Conservation (phyloP, 805 yeast genomes). For the Lachancea sp. region DNA sequence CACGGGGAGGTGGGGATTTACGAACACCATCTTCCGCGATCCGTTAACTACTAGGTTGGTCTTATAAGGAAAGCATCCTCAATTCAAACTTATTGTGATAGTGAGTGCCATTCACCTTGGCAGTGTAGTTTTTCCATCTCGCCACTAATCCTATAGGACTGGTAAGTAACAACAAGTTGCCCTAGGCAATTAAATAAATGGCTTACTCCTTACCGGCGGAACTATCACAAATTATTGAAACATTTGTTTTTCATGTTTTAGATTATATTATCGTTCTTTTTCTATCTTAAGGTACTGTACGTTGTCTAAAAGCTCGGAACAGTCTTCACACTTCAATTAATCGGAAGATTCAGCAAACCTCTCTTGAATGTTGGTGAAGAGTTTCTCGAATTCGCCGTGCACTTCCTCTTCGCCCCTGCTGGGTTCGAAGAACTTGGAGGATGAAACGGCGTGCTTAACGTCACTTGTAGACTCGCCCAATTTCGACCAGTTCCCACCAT, state of each 20-base stretch:
- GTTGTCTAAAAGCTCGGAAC: not conserved
- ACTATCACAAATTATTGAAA: no score
- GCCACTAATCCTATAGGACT: no score
- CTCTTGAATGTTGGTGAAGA: slow-evolving; percentile 71
- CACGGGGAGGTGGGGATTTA: no score
- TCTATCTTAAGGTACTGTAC: not conserved
- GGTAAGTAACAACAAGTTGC: no score
- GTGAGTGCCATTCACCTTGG: no score
- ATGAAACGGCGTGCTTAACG: slow-evolving; percentile 87
- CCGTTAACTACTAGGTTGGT: no score
- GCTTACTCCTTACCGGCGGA: no score
- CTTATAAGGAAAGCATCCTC: no score
- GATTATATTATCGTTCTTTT: slow-evolving; percentile 1
- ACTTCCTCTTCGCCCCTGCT: slow-evolving; percentile 79
- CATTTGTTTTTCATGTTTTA: not conserved
- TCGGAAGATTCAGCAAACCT: slow-evolving; percentile 94
- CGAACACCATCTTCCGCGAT: no score
- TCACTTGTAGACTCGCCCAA: slow-evolving; percentile 83
- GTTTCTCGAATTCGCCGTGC: slow-evolving; percentile 66
- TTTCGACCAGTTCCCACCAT: slow-evolving; percentile 93
- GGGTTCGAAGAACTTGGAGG: slow-evolving; percentile 95
- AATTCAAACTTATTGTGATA: no score
- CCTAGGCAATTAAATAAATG: no score
- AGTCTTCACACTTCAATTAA: slow-evolving; percentile 34
- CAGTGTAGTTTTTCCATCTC: no score